Evolutionary conservation across 305 asterid species (phyloP).

Genomic region (Rubia tinctorum): DNA sequence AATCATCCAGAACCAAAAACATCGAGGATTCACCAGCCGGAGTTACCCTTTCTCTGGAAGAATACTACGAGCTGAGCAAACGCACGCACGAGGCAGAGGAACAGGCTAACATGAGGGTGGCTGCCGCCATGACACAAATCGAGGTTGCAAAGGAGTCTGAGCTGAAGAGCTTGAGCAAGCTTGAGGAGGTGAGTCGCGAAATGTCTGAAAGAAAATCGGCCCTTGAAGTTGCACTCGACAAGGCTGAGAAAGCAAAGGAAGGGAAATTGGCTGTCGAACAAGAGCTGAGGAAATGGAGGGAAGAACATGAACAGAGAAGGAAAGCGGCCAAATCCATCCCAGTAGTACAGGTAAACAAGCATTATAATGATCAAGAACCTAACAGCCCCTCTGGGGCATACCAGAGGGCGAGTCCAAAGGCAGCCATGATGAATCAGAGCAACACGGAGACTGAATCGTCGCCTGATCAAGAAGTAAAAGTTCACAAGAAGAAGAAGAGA

Average conservation of each 20-base stretch:
- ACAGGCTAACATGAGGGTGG: conserved; percentile 62
- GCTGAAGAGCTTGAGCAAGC: conserved; percentile 47
- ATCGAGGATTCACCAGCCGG: conserved; percentile 45
- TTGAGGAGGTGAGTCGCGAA: conserved; percentile 58
- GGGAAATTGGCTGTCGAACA: conserved; percentile 73
- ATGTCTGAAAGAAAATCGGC: conserved; percentile 43
- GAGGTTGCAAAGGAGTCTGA: conserved; percentile 79
- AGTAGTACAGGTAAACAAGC: conserved; percentile 28
- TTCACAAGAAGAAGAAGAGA: conserved; percentile 61
- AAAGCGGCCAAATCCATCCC: conserved; percentile 41
- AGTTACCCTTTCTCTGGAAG: conserved; percentile 62
- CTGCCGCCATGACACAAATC: conserved; percentile 56
- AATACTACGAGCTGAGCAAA: conserved; percentile 84
- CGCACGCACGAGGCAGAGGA: conserved; percentile 85
- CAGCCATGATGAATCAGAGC: conserved; percentile 24
- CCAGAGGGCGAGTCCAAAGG: conserved; percentile 43
- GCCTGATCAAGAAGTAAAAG: conserved; percentile 45
- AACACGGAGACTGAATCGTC: conserved; percentile 45
- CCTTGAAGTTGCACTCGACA: conserved; percentile 51
- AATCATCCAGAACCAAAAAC: conserved; percentile 36
- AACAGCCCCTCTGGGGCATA: conserved; percentile 26
- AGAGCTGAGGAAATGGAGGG: conserved; percentile 78
- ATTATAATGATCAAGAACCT: conserved; percentile 25
- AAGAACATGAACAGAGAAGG: conserved; percentile 61
- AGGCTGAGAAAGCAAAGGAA: conserved; percentile 66